Base-by-base conservation (phyloP, 1,284 basidiomycete genomes). In the Trichosporon sp. region DNA sequence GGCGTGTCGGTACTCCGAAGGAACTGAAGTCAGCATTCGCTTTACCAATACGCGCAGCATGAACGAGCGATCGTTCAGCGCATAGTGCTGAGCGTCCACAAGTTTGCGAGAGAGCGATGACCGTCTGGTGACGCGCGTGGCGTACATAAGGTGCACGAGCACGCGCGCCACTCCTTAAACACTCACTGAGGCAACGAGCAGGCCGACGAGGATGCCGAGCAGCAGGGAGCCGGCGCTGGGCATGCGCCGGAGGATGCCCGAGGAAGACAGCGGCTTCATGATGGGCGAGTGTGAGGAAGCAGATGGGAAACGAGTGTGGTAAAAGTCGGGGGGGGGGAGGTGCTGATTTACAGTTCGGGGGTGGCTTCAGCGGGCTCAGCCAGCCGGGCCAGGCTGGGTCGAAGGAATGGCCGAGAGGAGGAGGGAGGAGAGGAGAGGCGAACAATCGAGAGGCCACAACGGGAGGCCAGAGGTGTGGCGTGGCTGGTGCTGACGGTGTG, bases 201-300 rank as follows among this genome's bases (percentile, higher is more conserved):
- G 75, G 40, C 84, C 84, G 26, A 85, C 84, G n/a, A 85, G 74
- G 43, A 85, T 83, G 32, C 84, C 84, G 35, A 85, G 76, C 11
- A 84, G 76, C 56, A 85, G 76, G 4, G 82, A 82, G 31, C 82
- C 82, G 8, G 83, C 83, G 8, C 82, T 81, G 2, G 84, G 83
- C 43, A 84, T 74, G 68, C 78, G 79, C 46, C 80, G 72, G 51
- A 76, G 75, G 11, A 81, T 48, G n/a, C 75, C 73, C 35, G 75
- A 56, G 11, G 73, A 73, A 21, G 73, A 73, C 16, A 75, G 70
- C 6, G 78, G 68, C 32, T 66, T 67, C 71, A 72, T 72, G 37
- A 48, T 64, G 59, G 43, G 66, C 26, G 32, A 37, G 46, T 40
- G 38, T 32, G 38, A 46, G 37, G 65, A n/a, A 38, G 11, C 6